Base-by-base conservation (phyloP, 441 rosid genomes). In the Brassica balearica region DNA sequence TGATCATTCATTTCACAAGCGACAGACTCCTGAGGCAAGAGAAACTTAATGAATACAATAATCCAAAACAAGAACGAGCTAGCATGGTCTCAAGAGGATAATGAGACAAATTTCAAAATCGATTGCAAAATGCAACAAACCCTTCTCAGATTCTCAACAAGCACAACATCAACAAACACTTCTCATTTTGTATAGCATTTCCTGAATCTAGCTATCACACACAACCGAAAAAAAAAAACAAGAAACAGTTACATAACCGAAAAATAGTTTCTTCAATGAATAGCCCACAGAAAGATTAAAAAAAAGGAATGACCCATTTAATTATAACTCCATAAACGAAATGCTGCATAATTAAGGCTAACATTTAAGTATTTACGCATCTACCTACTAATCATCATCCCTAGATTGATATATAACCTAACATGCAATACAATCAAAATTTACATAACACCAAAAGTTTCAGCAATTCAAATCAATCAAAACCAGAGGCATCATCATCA, bases 21-120 rank as follows among this genome's bases (percentile, higher is more conserved):
- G 73, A 77, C 81, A 56, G 84, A 73, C 36, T 84, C 92, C 99
- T 93, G 80, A 19, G 46, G 64, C 32, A 68, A 80, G 2, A 56
- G 71, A 43, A 70, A 77, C 46, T 70, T 73, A 77, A 72, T 36
- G 59, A 70, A 48, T 74, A 46, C 56, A 63, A 11, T 68, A 61
- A 41, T 9, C 72, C 36, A 15, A 77, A 58, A 66, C 20, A 61
- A 79, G 58, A 56, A 65, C 53, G 43, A 69, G 7, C 15, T 63
- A 64, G 36, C 55, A 69, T 56, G 74, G 19, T 19, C 19, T 19
- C 0, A 19, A 19, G 19, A 19, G 19, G 19, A 19, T 19, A 19
- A 19, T 19, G 19, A 65, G 48, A 69, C 23, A 15, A 75, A 15
- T 6, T 64, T 56, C 58, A 59, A 8, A 25, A 75, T 43, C 38